phyloP scores from a whole-genome alignment of 768 basidiomycete genomes.

The Crassisporium funariophilum region DNA sequence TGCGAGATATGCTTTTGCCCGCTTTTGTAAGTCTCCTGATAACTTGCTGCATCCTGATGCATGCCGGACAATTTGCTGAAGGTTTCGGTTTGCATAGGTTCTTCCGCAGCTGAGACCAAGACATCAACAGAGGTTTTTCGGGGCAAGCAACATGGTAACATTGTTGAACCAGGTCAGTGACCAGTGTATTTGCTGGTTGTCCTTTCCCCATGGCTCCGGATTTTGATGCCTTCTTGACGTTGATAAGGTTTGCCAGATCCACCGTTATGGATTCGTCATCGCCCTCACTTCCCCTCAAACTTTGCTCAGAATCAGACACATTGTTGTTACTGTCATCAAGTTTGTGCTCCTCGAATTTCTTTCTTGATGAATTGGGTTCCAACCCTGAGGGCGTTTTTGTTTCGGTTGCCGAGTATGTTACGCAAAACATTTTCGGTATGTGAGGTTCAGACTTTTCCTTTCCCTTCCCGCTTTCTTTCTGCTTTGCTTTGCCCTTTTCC shows the following conservation, averaged over 20 bases:
- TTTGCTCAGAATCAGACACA: background rate
- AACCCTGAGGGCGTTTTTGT: no score
- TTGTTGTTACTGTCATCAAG: background rate
- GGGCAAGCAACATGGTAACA: background rate
- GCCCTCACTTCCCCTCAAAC: background rate
- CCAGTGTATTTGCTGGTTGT: slow-evolving; percentile 3
- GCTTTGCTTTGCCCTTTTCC: background rate
- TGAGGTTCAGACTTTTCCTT: background rate
- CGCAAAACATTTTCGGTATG: background rate
- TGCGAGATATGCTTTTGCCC: slow-evolving; percentile 4
- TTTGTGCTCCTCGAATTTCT: background rate
- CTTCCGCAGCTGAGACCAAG: slow-evolving; percentile 4
- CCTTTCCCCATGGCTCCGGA: background rate
- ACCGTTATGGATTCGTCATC: background rate
- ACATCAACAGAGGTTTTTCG: slow-evolving; percentile 4
- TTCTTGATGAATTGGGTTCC: background rate
- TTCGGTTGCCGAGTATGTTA: background rate
- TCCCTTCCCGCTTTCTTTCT: background rate
- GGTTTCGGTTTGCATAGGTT: slow-evolving; percentile 3
- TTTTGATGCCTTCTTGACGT: background rate
- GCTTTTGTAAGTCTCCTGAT: background rate
- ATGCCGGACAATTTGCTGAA: slow-evolving; percentile 4
- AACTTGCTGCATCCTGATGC: slow-evolving; percentile 4
- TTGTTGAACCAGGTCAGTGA: slow-evolving; percentile 4
- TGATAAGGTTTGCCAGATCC: background rate